These are phyloP conservation scores for Schizosaccharomyces cryophilus DNA, from an alignment of 805 yeast species.

Conservation along the genomic window DNA sequence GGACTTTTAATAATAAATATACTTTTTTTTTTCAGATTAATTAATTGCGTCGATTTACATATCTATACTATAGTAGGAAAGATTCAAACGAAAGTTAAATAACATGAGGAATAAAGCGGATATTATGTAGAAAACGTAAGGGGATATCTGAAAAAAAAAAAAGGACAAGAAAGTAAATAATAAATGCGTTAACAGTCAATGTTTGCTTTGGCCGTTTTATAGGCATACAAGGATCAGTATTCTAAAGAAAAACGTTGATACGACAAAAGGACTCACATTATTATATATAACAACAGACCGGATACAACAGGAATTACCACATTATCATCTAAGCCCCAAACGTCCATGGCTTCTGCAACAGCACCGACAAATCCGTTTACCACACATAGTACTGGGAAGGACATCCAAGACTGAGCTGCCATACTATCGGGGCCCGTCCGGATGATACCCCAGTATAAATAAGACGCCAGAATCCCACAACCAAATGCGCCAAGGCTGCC, in stretches of 20 bases:
- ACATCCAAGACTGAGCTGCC: slow-evolving; percentile 10
- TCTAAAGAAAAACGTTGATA: background rate
- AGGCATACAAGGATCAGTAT: background rate
- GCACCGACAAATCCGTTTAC: slow-evolving; percentile 65
- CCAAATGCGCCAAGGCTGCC: slow-evolving; percentile 73
- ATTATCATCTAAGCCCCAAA: slow-evolving; percentile 68
- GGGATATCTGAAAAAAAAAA: too few relatives aligned
- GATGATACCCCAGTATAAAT: slow-evolving; percentile 44
- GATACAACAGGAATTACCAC: slow-evolving; percentile 81
- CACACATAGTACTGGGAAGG: slow-evolving; percentile 26
- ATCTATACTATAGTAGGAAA: too few relatives aligned
- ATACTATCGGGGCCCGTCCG: slow-evolving; percentile 28
- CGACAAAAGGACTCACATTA: slow-evolving; percentile 14
- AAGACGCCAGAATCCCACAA: slow-evolving; percentile 44
- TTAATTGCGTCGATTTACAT: too few relatives aligned
- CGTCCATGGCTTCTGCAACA: slow-evolving; percentile 58
- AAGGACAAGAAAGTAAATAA: too few relatives aligned
- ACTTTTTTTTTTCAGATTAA: too few relatives aligned
- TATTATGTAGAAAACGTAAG: too few relatives aligned
- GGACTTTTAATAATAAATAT: too few relatives aligned
- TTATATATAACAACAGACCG: slow-evolving; percentile 32
- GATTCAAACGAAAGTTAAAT: too few relatives aligned
- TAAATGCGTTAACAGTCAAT: too few relatives aligned
- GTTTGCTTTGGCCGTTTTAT: too few relatives aligned
- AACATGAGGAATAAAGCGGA: too few relatives aligned